Evolutionary conservation across 305 asterid species (phyloP).

Genomic region (Striga hermonthica): DNA sequence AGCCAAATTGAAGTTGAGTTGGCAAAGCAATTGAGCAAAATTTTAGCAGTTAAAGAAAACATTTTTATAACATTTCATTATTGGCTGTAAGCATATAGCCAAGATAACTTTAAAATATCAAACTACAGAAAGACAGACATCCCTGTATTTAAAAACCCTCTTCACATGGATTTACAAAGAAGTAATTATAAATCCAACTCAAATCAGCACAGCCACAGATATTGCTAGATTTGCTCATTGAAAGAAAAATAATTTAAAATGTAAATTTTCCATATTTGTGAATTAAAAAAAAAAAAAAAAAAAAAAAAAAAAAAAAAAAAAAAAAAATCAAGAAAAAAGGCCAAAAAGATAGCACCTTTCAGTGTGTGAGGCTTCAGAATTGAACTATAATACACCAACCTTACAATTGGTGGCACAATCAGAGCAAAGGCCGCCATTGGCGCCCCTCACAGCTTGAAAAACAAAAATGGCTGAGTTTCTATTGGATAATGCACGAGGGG

Average conservation of each 20-base stretch:
- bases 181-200: conserved; percentile 5
- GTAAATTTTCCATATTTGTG: conserved; percentile 19
- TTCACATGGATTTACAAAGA: conserved; percentile 31
- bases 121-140: conserved; percentile 22
- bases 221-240: not conserved
- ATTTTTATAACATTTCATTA: not conserved
- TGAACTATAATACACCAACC: conserved; percentile 41
- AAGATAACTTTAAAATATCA: conserved; percentile 23
- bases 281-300: not conserved
- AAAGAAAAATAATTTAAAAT: not conserved
- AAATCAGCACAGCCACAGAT: conserved; percentile 6
- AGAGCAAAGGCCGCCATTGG: conserved; percentile 44
- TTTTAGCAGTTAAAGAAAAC: not conserved
- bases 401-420: conserved; percentile 67
- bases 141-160: conserved; percentile 23
- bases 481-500: conserved; percentile 62
- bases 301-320: not conserved
- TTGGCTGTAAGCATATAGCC: conserved; percentile 21
- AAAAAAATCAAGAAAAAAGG: not conserved
- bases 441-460: conserved; percentile 52
- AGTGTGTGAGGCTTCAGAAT: not conserved
- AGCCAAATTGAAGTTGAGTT: too few species aligned
- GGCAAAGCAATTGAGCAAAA: not conserved
- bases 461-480: conserved; percentile 53
- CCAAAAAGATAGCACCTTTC: conserved; percentile 22